Base-by-base conservation (phyloP, 2,329 filamentous ascomycete genomes). In the Teratosphaeria zuluensis region DNA sequence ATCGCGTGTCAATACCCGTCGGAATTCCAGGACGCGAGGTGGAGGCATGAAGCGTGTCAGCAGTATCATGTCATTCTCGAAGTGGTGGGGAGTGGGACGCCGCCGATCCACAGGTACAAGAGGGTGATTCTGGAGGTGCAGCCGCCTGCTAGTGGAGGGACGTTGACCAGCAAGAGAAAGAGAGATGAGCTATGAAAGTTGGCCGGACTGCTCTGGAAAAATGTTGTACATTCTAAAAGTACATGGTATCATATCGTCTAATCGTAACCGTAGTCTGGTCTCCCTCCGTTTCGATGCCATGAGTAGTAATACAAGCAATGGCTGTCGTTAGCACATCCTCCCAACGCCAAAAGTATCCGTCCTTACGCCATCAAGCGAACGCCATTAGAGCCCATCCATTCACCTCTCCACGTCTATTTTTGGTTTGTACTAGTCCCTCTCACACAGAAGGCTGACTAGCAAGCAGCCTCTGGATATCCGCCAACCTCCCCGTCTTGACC, bases 401-500 rank as follows among this genome's bases (percentile, higher is more conserved):
- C n/a, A n/a, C n/a, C n/a, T n/a, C n/a, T n/a, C n/a, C n/a, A n/a
- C n/a, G n/a, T n/a, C n/a, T n/a, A n/a, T n/a, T n/a, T n/a, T n/a
- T n/a, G n/a, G n/a, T n/a, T n/a, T n/a, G n/a, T n/a, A n/a, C n/a
- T n/a, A n/a, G n/a, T n/a, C n/a, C n/a, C n/a, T n/a, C 42, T 19
- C n/a, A 48, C 8, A 48, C 42, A 48, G 42, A 48, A n/a, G 52
- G 28, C 19, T 53, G 42, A 53, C 48, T 53, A 53, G 56, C 74
- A n/a, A 79, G 60, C 63, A 79, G 64, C 61, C 71, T 72, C 62
- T 75, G 70, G 56, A 78, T 69, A 64, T 79, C 76, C 35, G 69
- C 73, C 57, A 78, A 56, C 4, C 75, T 71, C 14, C 73, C 72
- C 11, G 14, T 14, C 31, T 78, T 78, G 69, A 79, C 83, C 64